Conservation (phyloP, 768 basidiomycete species). For the Auricularia sp. region DNA sequence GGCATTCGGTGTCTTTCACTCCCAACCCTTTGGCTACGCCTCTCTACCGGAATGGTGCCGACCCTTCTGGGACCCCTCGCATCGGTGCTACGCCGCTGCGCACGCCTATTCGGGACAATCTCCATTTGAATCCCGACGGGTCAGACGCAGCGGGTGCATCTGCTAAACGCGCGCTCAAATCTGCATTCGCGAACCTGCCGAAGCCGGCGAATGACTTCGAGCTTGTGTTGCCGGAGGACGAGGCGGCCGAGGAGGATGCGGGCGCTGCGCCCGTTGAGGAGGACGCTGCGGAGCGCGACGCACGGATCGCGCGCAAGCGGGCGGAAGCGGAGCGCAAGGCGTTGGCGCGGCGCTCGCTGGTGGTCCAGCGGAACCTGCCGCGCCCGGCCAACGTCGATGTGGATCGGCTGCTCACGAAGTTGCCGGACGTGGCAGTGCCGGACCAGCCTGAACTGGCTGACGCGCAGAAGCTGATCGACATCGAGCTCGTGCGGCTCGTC, state of each 20-base stretch:
- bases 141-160: constrained; percentile 50
- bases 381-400: constrained; percentile 79
- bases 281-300: constrained; percentile 90
- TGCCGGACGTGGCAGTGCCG: constrained; percentile 32
- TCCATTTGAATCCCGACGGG: constrained; percentile 77
- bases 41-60: constrained; percentile 29
- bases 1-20: constrained; percentile 79
- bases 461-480: constrained; percentile 58
- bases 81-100: constrained; percentile 71
- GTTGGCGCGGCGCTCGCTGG: constrained; percentile 72
- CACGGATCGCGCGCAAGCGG: constrained; percentile 45
- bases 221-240: constrained; percentile 81
- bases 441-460: constrained; percentile 34
- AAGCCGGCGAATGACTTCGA: constrained; percentile 97
- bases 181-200: constrained; percentile 75
- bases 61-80: constrained; percentile 26
- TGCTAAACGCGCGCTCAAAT: constrained; percentile 65
- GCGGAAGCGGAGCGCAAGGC: constrained; percentile 73
- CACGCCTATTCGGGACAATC: constrained; percentile 88
- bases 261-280: constrained; percentile 45
- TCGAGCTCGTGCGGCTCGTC: constrained; percentile 68
- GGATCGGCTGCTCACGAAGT: constrained; percentile 45
- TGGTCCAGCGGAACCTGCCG: constrained; percentile 74
- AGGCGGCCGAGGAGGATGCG: constrained; percentile 32
- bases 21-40: constrained; percentile 95